Evolutionary conservation across 2,329 filamentous ascomycete genomes (phyloP).

Genomic region (Fusarium euwallaceae): DNA sequence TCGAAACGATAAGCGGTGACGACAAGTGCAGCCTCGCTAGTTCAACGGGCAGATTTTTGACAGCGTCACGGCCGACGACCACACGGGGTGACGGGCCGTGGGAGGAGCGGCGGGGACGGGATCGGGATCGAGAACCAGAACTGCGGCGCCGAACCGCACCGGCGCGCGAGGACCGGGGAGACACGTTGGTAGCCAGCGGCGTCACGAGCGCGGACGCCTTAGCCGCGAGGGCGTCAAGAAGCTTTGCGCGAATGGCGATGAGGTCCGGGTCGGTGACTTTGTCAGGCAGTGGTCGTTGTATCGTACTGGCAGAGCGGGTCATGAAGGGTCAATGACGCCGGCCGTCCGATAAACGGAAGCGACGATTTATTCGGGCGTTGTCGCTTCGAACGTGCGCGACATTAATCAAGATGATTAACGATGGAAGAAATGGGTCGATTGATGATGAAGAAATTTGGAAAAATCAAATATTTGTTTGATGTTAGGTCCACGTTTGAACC

Average conservation of each 20-base stretch:
- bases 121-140: conserved; percentile 6
- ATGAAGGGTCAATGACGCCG: conserved; percentile 33
- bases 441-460: background rate
- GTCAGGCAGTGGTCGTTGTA: conserved; percentile 20
- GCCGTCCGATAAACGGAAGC: conserved; percentile 10
- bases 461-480: background rate
- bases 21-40: conserved; percentile 50
- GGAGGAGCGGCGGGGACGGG: background rate
- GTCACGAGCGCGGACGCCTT: conserved; percentile 35
- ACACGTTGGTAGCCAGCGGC: background rate
- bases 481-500: too few species aligned
- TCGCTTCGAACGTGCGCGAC: conserved; percentile 4
- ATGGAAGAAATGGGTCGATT: background rate
- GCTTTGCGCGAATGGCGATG: conserved; percentile 24
- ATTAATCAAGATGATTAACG: conserved; percentile 29
- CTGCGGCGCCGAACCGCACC: too few species aligned
- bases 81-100: conserved; percentile 47
- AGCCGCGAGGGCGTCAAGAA: conserved; percentile 26
- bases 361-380: background rate
- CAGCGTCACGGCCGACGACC: conserved; percentile 52
- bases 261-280: conserved; percentile 37
- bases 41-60: conserved; percentile 51
- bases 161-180: conserved; percentile 17
- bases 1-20: conserved; percentile 54
- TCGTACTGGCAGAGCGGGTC: conserved; percentile 14